phyloP scores from a whole-genome alignment of 1,139 yeast genomes.

The Yamadazyma pseudoaaseri region DNA sequence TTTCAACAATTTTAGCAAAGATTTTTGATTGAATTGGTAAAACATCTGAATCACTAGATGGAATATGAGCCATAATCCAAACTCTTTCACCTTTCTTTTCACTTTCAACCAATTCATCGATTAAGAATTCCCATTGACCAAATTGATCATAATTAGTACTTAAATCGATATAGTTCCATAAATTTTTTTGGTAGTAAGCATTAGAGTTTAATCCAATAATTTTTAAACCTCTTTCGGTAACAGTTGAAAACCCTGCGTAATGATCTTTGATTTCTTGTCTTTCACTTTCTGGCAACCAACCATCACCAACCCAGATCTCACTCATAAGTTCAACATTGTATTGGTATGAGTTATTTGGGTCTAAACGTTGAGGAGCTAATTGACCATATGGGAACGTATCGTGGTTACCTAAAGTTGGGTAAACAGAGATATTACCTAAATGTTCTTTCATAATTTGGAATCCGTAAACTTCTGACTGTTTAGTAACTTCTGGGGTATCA shows the following conservation, averaged over 20 bases:
- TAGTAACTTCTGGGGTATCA: slow-evolving; percentile 47
- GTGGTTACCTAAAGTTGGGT: slow-evolving; percentile 67
- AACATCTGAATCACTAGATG: slow-evolving; percentile 54
- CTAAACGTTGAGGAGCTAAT: slow-evolving; percentile 47
- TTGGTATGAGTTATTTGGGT: slow-evolving; percentile 46
- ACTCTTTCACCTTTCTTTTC: slow-evolving; percentile 59
- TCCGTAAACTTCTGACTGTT: slow-evolving; percentile 51
- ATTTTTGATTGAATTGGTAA: slow-evolving; percentile 61
- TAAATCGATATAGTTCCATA: slow-evolving; percentile 59
- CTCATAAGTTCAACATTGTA: slow-evolving; percentile 64
- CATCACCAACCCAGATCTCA: slow-evolving; percentile 50
- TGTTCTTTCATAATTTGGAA: slow-evolving; percentile 54
- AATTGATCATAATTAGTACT: slow-evolving; percentile 56
- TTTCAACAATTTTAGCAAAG: slow-evolving; percentile 56
- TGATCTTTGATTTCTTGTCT: slow-evolving; percentile 31
- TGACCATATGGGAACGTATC: slow-evolving; percentile 80
- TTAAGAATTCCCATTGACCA: slow-evolving; percentile 61
- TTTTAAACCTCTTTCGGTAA: slow-evolving; percentile 56
- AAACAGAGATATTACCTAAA: slow-evolving; percentile 57
- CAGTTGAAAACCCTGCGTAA: slow-evolving; percentile 62
- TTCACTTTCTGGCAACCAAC: slow-evolving; percentile 32
- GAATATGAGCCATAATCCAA: slow-evolving; percentile 73
- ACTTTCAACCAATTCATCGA: slow-evolving; percentile 58
- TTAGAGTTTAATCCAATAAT: slow-evolving; percentile 66
- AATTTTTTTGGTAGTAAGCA: slow-evolving; percentile 62